A percentile compares a stretch with the other conserved stretches of the same genome.
Conservation (phyloP, 352 stramenopile genomes). For the Phytopythium kandeliae region DNA sequence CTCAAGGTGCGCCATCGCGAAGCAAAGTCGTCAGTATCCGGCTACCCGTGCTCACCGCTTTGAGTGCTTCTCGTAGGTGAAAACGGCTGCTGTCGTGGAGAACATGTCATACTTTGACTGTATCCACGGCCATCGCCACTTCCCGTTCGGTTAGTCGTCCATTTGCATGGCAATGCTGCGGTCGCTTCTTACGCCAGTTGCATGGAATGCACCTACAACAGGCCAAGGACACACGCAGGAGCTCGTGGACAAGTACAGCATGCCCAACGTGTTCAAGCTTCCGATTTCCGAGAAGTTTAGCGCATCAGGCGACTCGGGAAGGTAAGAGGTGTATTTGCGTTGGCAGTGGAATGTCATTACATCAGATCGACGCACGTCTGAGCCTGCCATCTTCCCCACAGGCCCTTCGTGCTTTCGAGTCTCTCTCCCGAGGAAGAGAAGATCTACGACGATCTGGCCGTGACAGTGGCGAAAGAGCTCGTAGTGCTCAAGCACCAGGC, state of each 20-base stretch:
- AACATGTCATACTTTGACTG: constrained; percentile 99
- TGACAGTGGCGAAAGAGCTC: constrained; percentile 69
- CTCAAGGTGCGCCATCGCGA: constrained; percentile 69
- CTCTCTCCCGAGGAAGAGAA: constrained; percentile 52
- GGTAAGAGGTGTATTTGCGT: constrained; percentile 24
- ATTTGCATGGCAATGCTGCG: neutral
- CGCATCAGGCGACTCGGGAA: constrained; percentile 61
- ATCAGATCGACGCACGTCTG: neutral
- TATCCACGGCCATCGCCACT: constrained; percentile 79
- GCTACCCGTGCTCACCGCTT: neutral
- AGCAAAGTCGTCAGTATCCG: neutral
- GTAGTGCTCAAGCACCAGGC: constrained; percentile 73
- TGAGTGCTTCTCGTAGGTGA: constrained; percentile 61
- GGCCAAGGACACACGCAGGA: constrained; percentile 69
- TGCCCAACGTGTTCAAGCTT: constrained; percentile 84
- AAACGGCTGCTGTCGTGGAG: constrained; percentile 96
- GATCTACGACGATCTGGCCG: constrained; percentile 69
- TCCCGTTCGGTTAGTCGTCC: constrained; percentile 60
- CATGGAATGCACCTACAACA: constrained; percentile 11
- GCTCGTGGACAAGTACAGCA: constrained; percentile 69
- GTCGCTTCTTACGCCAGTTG: neutral
- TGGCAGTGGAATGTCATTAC: neutral
- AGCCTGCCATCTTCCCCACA: too few relatives aligned
- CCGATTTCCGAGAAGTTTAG: constrained; percentile 77
- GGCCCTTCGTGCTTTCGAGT: constrained; percentile 73